These are phyloP conservation scores for Tulasnella sp. DNA, from an alignment of 768 basidiomycete genomes.

Conservation along the genomic window DNA sequence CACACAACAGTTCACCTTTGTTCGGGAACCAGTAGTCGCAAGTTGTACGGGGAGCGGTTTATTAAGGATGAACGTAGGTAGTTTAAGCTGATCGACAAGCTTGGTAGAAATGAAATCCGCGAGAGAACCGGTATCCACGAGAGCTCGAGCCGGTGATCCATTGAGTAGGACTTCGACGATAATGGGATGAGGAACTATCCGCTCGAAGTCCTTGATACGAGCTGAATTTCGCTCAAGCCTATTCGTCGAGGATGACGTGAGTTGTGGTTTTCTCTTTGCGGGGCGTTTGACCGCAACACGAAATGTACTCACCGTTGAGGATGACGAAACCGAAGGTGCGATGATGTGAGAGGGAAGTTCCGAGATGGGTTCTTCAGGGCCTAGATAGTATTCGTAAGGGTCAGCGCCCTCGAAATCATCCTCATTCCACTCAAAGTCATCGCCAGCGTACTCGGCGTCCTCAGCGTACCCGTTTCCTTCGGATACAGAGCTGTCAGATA, in stretches of 20 bases:
- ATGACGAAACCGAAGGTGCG: background rate
- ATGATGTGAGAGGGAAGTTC: background rate
- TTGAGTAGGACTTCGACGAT: slow-evolving; percentile 24
- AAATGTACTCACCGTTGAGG: background rate
- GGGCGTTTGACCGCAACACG: background rate
- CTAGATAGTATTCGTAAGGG: background rate
- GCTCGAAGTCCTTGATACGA: slow-evolving; percentile 14
- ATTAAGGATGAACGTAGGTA: slow-evolving; percentile 9
- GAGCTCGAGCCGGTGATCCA: slow-evolving; percentile 1
- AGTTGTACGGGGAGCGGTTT: slow-evolving; percentile 41
- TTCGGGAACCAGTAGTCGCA: slow-evolving; percentile 43
- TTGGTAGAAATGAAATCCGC: slow-evolving; percentile 28
- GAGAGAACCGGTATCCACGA: slow-evolving; percentile 26
- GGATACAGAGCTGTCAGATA: too few relatives aligned
- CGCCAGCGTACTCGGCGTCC: too few relatives aligned
- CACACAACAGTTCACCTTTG: slow-evolving; percentile 38
- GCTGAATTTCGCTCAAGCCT: slow-evolving; percentile 26
- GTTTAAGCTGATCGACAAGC: slow-evolving; percentile 27
- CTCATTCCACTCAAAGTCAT: too few relatives aligned
- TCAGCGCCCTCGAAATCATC: background rate
- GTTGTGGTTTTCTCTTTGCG: background rate
- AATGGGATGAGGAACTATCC: slow-evolving; percentile 23
- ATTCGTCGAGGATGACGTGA: background rate
- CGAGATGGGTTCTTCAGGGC: background rate
- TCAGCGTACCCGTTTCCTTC: too few relatives aligned